phyloP scores from a whole-genome alignment of 2,329 filamentous ascomycete genomes.

The Stagonosporopsis tanaceti region DNA sequence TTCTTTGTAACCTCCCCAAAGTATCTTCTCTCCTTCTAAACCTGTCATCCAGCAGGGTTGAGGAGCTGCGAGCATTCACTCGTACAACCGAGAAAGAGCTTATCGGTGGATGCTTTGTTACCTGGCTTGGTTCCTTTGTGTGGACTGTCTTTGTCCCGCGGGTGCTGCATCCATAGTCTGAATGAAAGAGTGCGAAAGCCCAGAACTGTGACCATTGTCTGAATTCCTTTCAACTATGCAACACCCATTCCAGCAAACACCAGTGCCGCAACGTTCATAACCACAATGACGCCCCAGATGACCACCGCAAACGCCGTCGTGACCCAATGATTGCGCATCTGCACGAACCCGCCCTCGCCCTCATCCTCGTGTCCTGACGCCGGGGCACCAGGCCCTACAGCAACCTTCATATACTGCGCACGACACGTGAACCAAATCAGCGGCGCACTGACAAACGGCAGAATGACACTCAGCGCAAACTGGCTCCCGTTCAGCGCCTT shows the following conservation, averaged over 20 bases:
- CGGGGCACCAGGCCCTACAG: conserved; percentile 34
- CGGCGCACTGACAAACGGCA: conserved; percentile 84
- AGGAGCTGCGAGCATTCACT: background rate
- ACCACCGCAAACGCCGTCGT: conserved; percentile 64
- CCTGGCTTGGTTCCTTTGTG: background rate
- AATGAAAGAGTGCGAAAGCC: background rate
- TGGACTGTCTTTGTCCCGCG: background rate
- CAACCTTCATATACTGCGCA: conserved; percentile 80
- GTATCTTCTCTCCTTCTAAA: background rate
- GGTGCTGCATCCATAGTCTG: background rate
- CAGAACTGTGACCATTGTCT: background rate
- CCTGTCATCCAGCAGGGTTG: background rate
- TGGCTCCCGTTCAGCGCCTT: conserved; percentile 78
- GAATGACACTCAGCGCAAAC: conserved; percentile 77
- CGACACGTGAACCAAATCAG: conserved; percentile 86
- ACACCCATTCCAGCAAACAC: conserved; percentile 66
- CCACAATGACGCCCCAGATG: conserved; percentile 76
- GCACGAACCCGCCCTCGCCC: conserved; percentile 40
- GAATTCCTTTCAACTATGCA: conserved; percentile 11
- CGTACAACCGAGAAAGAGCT: background rate
- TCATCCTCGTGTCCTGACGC: conserved; percentile 6
- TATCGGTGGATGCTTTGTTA: background rate
- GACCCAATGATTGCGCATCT: conserved; percentile 78
- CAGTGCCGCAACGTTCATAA: conserved; percentile 81
- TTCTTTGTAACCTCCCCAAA: background rate